Evolutionary conservation across 768 basidiomycete species (phyloP).

Genomic region (Hemileccinum impolitum): DNA sequence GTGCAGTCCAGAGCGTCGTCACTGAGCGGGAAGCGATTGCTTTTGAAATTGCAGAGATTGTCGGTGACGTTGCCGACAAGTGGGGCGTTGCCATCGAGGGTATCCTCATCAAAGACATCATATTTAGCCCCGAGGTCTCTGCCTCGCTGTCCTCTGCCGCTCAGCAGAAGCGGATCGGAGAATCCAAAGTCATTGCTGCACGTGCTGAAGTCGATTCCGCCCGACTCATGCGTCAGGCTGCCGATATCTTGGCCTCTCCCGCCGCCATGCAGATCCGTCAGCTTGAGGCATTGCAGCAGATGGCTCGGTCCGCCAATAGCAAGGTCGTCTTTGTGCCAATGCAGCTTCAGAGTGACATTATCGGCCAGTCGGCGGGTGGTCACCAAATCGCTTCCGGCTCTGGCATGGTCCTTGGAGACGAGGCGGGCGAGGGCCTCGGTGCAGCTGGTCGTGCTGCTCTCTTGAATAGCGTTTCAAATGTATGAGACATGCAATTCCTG

Average conservation of each 20-base stretch:
- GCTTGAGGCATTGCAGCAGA: conserved; percentile 91
- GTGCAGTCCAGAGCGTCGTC: conserved; percentile 92
- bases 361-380: conserved; percentile 40
- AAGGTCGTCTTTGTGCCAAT: conserved; percentile 96
- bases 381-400: conserved; percentile 24
- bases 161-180: conserved; percentile 95
- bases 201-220: conserved; percentile 95
- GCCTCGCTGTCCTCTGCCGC: conserved; percentile 92
- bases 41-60: conserved; percentile 94
- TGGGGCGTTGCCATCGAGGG: conserved; percentile 98
- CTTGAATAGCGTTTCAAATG: conserved; percentile 21
- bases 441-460: conserved; percentile 25
- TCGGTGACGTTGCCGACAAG: conserved; percentile 87
- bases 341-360: conserved; percentile 78
- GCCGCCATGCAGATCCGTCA: conserved; percentile 99
- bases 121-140: conserved; percentile 88
- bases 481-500: conserved; percentile 14
- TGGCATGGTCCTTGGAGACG: conserved; percentile 19
- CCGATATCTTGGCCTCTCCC: conserved; percentile 89
- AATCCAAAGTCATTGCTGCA: conserved; percentile 94
- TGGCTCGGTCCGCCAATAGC: conserved; percentile 85
- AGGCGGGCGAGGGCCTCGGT: conserved; percentile 23
- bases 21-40: conserved; percentile 97
- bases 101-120: conserved; percentile 93
- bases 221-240: conserved; percentile 94